These are phyloP conservation scores for Saturnispora dispora DNA, from an alignment of 805 yeast genomes.

Conservation along the genomic window DNA sequence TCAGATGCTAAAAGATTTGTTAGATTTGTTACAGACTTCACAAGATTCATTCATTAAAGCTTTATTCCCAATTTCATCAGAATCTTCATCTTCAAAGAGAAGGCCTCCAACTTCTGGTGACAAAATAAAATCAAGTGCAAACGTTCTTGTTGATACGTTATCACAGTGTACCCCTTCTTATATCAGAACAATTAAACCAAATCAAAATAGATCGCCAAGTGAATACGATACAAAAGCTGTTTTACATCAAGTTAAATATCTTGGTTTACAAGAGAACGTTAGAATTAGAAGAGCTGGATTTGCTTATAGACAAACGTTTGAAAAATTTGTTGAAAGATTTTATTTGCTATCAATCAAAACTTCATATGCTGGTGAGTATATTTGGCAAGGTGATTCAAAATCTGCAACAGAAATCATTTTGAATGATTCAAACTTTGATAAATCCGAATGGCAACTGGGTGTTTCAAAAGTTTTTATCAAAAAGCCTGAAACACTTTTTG, in stretches of 20 bases:
- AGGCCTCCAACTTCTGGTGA: constrained; percentile 96
- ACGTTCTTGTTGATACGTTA: constrained; percentile 77
- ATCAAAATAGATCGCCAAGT: constrained; percentile 81
- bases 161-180: constrained; percentile 92
- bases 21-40: constrained; percentile 70
- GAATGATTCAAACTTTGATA: constrained; percentile 56
- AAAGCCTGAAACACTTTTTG: constrained; percentile 93
- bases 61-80: constrained; percentile 58
- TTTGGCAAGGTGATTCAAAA: constrained; percentile 47
- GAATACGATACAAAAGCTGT: constrained; percentile 88
- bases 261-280: constrained; percentile 94
- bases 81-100: constrained; percentile 48
- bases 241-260: constrained; percentile 88
- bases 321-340: constrained; percentile 90
- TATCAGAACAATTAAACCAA: constrained; percentile 95
- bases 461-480: constrained; percentile 87
- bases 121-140: constrained; percentile 87
- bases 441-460: constrained; percentile 83
- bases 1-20: constrained; percentile 77
- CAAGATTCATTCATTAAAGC: constrained; percentile 50
- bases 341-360: constrained; percentile 80
- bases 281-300: constrained; percentile 97
- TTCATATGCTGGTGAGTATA: constrained; percentile 79
- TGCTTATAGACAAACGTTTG: constrained; percentile 94
- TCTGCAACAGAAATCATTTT: constrained; percentile 45